Evolutionary conservation across 371 early-diverging fungal genomes (phyloP).

Genomic region (Entomophthora muscae): DNA sequence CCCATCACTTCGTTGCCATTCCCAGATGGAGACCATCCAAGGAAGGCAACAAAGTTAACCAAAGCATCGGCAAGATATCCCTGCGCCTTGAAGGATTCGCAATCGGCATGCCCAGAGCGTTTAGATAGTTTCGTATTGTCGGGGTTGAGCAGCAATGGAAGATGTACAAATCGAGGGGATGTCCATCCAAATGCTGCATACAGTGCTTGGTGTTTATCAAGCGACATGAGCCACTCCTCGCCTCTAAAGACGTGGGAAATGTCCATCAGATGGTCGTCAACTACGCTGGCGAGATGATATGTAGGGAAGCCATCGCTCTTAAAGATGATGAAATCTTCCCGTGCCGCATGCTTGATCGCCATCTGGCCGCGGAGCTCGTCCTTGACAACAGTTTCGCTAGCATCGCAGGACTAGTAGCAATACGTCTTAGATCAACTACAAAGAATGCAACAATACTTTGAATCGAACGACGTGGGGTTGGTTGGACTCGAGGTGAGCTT

Average conservation of each 20-base stretch:
- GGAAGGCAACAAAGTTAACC: slow-evolving; percentile 69
- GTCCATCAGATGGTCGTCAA: slow-evolving; percentile 81
- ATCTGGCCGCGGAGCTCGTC: slow-evolving; percentile 66
- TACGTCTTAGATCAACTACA: not conserved
- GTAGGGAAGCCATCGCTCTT: slow-evolving; percentile 89
- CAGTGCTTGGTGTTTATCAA: slow-evolving; percentile 74
- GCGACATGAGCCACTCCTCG: slow-evolving; percentile 92
- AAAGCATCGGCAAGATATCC: slow-evolving; percentile 80
- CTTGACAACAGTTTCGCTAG: slow-evolving; percentile 26
- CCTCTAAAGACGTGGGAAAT: slow-evolving; percentile 88
- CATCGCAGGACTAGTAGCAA: slow-evolving; percentile 31
- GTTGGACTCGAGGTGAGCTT: slow-evolving; percentile 28
- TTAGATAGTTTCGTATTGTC: slow-evolving; percentile 79
- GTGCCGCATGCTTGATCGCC: slow-evolving; percentile 39
- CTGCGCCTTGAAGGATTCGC: slow-evolving; percentile 41
- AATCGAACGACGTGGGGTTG: slow-evolving; percentile 54
- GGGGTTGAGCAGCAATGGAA: slow-evolving; percentile 71
- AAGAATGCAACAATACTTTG: slow-evolving; percentile 29
- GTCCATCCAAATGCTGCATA: slow-evolving; percentile 70
- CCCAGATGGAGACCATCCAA: slow-evolving; percentile 64
- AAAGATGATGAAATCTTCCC: slow-evolving; percentile 79
- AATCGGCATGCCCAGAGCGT: slow-evolving; percentile 57
- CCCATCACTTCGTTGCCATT: slow-evolving; percentile 36
- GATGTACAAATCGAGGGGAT: slow-evolving; percentile 62
- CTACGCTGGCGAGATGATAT: slow-evolving; percentile 89